Conservation (phyloP, 169 alveolate species). For the Eimeria sp. region DNA sequence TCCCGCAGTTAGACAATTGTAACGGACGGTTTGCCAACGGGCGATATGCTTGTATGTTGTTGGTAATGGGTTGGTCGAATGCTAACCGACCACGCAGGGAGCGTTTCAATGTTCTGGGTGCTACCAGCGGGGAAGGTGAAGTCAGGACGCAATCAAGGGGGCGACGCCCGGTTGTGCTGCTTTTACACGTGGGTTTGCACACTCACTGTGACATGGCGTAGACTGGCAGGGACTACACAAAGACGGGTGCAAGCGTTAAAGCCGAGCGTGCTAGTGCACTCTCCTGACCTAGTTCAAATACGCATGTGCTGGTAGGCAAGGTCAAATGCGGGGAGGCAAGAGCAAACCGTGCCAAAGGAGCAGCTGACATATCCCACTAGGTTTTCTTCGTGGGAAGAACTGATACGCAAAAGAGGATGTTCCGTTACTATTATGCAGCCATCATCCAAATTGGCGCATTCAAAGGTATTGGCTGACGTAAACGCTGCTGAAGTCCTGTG, state of each 20-base stretch:
- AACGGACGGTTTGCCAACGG: neutral
- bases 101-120: neutral
- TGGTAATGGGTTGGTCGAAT: neutral
- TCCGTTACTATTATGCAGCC: neutral
- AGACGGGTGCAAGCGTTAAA: neutral
- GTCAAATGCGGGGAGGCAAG: neutral
- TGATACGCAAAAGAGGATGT: neutral
- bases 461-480: conserved; percentile 4
- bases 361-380: neutral
- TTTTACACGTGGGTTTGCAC: neutral
- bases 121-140: neutral
- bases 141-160: neutral
- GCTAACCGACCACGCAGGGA: neutral
- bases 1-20: neutral
- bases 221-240: neutral
- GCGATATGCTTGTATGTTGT: neutral
- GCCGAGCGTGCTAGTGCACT: neutral
- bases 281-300: neutral
- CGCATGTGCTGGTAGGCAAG: neutral
- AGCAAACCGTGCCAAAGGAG: neutral
- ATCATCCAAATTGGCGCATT: neutral
- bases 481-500: conserved; percentile 10
- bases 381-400: neutral
- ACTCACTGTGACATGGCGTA: neutral
- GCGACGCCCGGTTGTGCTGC: neutral